phyloP scores from a whole-genome alignment of 495 filamentous ascomycete genomes.

The Chaetomium cochliodes region DNA sequence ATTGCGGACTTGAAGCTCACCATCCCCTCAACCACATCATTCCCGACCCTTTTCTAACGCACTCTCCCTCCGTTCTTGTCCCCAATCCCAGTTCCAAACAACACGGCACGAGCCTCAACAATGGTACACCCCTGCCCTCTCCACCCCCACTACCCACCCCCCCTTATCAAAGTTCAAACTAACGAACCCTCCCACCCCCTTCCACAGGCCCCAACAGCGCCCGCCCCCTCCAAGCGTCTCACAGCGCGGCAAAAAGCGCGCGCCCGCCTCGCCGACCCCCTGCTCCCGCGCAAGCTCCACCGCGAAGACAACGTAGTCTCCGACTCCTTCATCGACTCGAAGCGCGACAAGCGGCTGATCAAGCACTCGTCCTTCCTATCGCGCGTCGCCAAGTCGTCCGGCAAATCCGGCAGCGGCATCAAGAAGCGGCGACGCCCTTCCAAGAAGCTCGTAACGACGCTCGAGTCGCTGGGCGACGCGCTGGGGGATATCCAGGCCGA shows the following conservation, averaged over 20 bases:
- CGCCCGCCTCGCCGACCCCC: slow-evolving; percentile 35
- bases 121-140: slow-evolving; percentile 22
- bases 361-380: slow-evolving; percentile 74
- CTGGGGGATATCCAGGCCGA: slow-evolving; percentile 57
- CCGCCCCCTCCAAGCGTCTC: slow-evolving; percentile 29
- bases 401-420: slow-evolving; percentile 4
- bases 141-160: not conserved
- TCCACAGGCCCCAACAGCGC: slow-evolving; percentile 35
- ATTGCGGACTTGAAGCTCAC: not conserved
- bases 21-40: not conserved
- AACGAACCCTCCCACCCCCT: slow-evolving; percentile 4
- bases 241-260: slow-evolving; percentile 36
- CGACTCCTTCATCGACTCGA: slow-evolving; percentile 59
- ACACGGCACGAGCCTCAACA: not conserved
- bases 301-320: slow-evolving; percentile 40
- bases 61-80: not conserved
- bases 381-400: slow-evolving; percentile 61
- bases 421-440: slow-evolving; percentile 62
- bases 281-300: slow-evolving; percentile 43
- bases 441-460: slow-evolving; percentile 74
- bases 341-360: slow-evolving; percentile 73
- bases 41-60: not conserved
- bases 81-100: not conserved
- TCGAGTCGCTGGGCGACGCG: slow-evolving; percentile 75
- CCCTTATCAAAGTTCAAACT: slow-evolving; percentile 2